These are phyloP conservation scores for Metschnikowia santaceciliae DNA, from an alignment of 805 yeast species.

Conservation along the genomic window DNA sequence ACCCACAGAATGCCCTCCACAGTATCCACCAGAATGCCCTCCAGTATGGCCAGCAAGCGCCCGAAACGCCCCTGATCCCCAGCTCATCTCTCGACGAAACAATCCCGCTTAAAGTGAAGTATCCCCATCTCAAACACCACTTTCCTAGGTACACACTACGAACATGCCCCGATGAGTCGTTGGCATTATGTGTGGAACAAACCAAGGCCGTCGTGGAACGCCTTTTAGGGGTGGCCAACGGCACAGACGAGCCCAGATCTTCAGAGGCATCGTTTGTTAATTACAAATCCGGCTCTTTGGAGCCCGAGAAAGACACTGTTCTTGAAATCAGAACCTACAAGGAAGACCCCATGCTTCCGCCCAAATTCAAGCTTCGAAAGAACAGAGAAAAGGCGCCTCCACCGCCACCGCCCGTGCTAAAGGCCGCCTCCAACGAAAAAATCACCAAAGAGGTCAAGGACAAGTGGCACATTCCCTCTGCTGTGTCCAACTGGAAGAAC, in stretches of 20 bases:
- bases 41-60: conserved; percentile 31
- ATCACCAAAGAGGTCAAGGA: conserved; percentile 69
- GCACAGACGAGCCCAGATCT: conserved; percentile 13
- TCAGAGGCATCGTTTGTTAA: conserved; percentile 16
- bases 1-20: conserved; percentile 14
- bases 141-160: conserved; percentile 39
- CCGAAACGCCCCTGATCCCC: conserved; percentile 11
- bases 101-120: conserved; percentile 50
- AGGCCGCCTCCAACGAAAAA: conserved; percentile 46
- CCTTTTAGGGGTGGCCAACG: conserved; percentile 42
- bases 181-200: conserved; percentile 44
- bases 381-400: conserved; percentile 63
- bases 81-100: conserved; percentile 38
- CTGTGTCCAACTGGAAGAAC: conserved; percentile 94
- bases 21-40: conserved; percentile 44
- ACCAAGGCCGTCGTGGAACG: conserved; percentile 56
- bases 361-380: conserved; percentile 67
- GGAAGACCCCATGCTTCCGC: conserved; percentile 84
- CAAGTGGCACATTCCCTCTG: conserved; percentile 85
- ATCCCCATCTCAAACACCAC: conserved; percentile 35
- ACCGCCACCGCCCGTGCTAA: conserved; percentile 62
- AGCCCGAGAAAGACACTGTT: conserved; percentile 18
- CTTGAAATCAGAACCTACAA: conserved; percentile 65
- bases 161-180: conserved; percentile 41
- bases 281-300: conserved; percentile 17